Percentiles rank a stretch among this genome's conserved stretches.
These are phyloP conservation scores for Metschnikowia corniflorae DNA, from an alignment of 805 yeast genomes.

Conservation along the genomic window DNA sequence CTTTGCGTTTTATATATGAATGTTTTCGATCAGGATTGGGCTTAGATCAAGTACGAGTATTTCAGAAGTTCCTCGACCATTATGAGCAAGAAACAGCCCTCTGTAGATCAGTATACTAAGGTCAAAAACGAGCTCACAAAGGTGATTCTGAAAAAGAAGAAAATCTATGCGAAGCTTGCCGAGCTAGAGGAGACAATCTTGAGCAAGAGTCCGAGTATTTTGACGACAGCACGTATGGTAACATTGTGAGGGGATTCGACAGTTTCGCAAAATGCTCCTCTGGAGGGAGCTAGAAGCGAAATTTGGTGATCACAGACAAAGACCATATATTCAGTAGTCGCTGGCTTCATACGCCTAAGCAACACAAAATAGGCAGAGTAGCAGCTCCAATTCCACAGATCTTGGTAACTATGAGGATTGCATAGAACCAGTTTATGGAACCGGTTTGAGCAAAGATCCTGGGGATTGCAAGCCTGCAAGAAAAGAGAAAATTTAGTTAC, in stretches of 20 bases:
- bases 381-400: conserved; percentile 23
- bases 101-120: conserved; percentile 55
- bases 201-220: conserved; percentile 76
- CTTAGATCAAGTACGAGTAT: no score
- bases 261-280: conserved; percentile 54
- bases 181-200: conserved; percentile 71
- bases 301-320: conserved; percentile 58
- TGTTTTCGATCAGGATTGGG: no score
- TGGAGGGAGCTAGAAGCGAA: conserved; percentile 40
- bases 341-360: conserved; percentile 62
- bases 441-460: conserved; percentile 7
- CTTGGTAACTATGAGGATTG: conserved; percentile 21
- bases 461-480: conserved; percentile 14
- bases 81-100: conserved; percentile 21
- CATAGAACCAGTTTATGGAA: conserved; percentile 14
- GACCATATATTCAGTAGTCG: conserved; percentile 77
- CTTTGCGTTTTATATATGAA: no score
- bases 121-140: conserved; percentile 64
- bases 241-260: conserved; percentile 89
- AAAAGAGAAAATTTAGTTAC: conserved; percentile 15
- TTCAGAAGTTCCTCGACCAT: no score
- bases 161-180: conserved; percentile 60
- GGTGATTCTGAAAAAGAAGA: conserved; percentile 56
- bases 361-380: conserved; percentile 48
- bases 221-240: conserved; percentile 68